A percentile compares a stretch with the other conserved stretches of the same genome.
Evolutionary conservation across 139 green algal species (phyloP).

Genomic region (Chlorella sorokiniana): DNA sequence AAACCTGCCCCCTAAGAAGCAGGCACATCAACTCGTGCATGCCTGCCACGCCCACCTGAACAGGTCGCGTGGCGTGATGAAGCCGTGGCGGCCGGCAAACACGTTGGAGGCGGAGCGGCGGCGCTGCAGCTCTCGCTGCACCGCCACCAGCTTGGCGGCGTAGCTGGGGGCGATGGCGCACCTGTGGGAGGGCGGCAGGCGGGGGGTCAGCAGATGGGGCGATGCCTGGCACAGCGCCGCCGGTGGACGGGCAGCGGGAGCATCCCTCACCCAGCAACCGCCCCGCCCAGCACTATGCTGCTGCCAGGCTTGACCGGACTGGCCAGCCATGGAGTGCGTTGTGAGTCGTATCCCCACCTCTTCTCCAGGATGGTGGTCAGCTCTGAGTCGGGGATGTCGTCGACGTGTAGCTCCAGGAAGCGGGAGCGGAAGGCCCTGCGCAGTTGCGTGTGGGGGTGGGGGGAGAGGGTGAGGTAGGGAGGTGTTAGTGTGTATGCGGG

Average conservation of each 20-base stretch:
- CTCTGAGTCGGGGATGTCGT: conserved; percentile 95
- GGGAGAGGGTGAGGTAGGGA: too few relatives aligned
- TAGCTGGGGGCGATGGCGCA: conserved; percentile 78
- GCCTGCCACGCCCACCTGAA: conserved; percentile 74
- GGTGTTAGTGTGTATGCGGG: too few relatives aligned
- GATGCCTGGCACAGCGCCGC: too few relatives aligned
- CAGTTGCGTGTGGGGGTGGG: conserved; percentile 63
- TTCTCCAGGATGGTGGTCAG: conserved; percentile 88
- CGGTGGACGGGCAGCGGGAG: not conserved
- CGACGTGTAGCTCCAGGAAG: conserved; percentile 98
- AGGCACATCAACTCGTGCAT: not conserved
- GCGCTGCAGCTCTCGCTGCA: conserved; percentile 93
- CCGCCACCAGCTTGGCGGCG: conserved; percentile 85
- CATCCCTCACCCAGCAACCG: too few relatives aligned
- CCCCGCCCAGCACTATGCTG: too few relatives aligned
- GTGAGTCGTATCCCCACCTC: conserved; percentile 48
- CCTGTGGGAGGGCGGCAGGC: conserved; percentile 24
- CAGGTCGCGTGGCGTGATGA: conserved; percentile 97
- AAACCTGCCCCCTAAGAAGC: not conserved
- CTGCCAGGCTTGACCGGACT: too few relatives aligned
- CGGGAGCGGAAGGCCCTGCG: conserved; percentile 83
- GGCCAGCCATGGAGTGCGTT: too few relatives aligned
- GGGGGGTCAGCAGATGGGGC: not conserved
- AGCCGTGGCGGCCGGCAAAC: conserved; percentile 94
- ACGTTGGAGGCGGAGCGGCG: conserved; percentile 68